Evolutionary conservation across 306 rosid species (phyloP).

Genomic region (Medicago arabica): DNA sequence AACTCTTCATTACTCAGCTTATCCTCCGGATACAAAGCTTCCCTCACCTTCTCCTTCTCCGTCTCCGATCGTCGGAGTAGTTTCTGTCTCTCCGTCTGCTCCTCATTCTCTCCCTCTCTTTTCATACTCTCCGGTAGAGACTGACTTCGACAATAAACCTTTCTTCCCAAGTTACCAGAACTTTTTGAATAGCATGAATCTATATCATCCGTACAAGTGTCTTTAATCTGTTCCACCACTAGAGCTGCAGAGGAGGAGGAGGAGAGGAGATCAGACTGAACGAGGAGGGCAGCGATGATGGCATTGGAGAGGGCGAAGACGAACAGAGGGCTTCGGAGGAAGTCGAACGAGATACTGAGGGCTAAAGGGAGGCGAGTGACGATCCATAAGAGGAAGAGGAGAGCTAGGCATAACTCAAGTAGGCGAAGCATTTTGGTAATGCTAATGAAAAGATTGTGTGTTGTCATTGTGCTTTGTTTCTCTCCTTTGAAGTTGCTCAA

Average conservation of each 20-base stretch:
- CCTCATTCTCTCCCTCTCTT: not conserved
- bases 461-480: constrained; percentile 35
- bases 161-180: constrained; percentile 18
- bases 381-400: constrained; percentile 58
- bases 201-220: not conserved
- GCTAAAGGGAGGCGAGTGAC: constrained; percentile 66
- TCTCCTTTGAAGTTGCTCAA: constrained; percentile 39
- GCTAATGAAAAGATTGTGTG: constrained; percentile 45
- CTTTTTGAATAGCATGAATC: constrained; percentile 23
- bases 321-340: constrained; percentile 63
- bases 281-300: constrained; percentile 64
- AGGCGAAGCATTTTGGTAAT: constrained; percentile 58
- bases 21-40: constrained; percentile 46
- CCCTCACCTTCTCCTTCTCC: constrained; percentile 53
- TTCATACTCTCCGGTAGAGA: constrained; percentile 50
- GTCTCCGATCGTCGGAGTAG: constrained; percentile 64
- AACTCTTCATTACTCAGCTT: constrained; percentile 81
- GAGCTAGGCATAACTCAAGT: constrained; percentile 46
- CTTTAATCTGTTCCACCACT: constrained; percentile 43
- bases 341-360: constrained; percentile 52
- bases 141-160: constrained; percentile 43
- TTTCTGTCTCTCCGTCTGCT: not conserved
- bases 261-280: constrained; percentile 52
- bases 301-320: constrained; percentile 73
- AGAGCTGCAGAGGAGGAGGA: not conserved